Conservation (phyloP, 2,329 filamentous ascomycete genomes). For the Pyrenochaeta sp. region DNA sequence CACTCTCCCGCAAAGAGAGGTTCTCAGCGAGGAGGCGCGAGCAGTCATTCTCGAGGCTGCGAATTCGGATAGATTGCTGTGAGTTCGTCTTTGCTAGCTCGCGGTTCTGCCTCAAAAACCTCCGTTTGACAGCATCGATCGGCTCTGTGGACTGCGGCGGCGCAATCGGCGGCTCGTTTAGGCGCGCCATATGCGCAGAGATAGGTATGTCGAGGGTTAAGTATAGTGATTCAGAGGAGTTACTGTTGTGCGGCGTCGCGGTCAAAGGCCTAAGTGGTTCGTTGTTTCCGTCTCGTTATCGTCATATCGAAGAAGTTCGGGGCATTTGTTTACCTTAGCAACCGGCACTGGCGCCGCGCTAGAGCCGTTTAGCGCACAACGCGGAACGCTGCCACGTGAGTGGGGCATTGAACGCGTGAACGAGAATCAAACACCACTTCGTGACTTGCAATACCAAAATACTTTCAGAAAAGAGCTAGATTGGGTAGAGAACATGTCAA, state of each 20-base stretch:
- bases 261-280: slow-evolving; percentile 24
- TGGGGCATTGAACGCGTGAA: slow-evolving; percentile 32
- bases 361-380: slow-evolving; percentile 4
- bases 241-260: slow-evolving; percentile 16
- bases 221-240: slow-evolving; percentile 28
- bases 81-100: slow-evolving; percentile 83
- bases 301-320: slow-evolving; percentile 31
- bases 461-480: background rate
- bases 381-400: slow-evolving; percentile 29
- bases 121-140: slow-evolving; percentile 73
- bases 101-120: slow-evolving; percentile 83
- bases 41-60: slow-evolving; percentile 77
- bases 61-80: slow-evolving; percentile 77
- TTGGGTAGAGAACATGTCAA: slow-evolving; percentile 44
- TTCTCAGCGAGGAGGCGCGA: slow-evolving; percentile 81
- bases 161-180: slow-evolving; percentile 73
- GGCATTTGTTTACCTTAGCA: slow-evolving; percentile 48
- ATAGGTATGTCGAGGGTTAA: slow-evolving; percentile 46
- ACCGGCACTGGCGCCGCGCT: slow-evolving; percentile 17
- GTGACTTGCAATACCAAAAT: background rate
- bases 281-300: slow-evolving; percentile 41
- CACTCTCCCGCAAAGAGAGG: slow-evolving; percentile 73
- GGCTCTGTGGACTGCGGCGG: slow-evolving; percentile 66
- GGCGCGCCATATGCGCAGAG: slow-evolving; percentile 73
- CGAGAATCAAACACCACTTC: background rate